A percentile compares a stretch with the other conserved stretches of the same genome.
These are phyloP conservation scores for Eragrostis nindensis DNA, from an alignment of 176 grass and related monocot species.

Conservation along the genomic window DNA sequence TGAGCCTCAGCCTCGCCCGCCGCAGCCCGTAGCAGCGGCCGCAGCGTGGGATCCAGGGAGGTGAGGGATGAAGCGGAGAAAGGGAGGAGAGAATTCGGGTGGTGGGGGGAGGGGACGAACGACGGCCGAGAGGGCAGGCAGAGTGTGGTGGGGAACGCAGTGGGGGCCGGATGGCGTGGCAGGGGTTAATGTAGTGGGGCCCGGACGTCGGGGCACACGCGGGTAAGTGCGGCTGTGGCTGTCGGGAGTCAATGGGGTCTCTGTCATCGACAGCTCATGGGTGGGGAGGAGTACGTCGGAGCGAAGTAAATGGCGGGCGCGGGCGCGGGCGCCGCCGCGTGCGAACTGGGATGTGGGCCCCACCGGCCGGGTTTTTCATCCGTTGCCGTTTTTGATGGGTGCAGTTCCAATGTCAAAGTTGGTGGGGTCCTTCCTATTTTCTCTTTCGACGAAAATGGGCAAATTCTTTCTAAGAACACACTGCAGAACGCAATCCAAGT, in stretches of 20 bases:
- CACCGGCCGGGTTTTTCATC: background rate
- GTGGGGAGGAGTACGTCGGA: conserved; percentile 17
- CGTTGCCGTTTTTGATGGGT: background rate
- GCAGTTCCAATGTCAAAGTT: too few relatives aligned
- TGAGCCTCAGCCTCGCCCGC: background rate
- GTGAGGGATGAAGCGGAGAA: background rate
- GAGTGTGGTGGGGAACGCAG: background rate
- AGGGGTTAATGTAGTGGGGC: conserved; percentile 4
- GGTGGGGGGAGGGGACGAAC: conserved; percentile 22
- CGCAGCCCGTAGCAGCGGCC: background rate
- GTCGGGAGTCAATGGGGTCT: conserved; percentile 42
- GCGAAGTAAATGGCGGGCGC: conserved; percentile 38
- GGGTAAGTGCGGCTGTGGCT: background rate
- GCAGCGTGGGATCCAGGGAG: conserved; percentile 46
- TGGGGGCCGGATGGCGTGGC: conserved; percentile 26
- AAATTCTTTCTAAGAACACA: too few relatives aligned
- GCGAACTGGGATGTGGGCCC: background rate
- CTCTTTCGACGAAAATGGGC: too few relatives aligned
- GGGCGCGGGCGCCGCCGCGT: conserved; percentile 41
- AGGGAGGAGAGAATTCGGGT: conserved; percentile 40
- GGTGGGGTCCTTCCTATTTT: too few relatives aligned
- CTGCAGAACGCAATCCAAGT: too few relatives aligned
- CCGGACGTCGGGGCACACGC: background rate
- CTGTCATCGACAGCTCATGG: conserved; percentile 46
- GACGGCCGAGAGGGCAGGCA: background rate